Evolutionary conservation across 257 asterid species (phyloP), one percentile per base, ranked within the genome.

Genomic region (Salvia rosmarinus): DNA sequence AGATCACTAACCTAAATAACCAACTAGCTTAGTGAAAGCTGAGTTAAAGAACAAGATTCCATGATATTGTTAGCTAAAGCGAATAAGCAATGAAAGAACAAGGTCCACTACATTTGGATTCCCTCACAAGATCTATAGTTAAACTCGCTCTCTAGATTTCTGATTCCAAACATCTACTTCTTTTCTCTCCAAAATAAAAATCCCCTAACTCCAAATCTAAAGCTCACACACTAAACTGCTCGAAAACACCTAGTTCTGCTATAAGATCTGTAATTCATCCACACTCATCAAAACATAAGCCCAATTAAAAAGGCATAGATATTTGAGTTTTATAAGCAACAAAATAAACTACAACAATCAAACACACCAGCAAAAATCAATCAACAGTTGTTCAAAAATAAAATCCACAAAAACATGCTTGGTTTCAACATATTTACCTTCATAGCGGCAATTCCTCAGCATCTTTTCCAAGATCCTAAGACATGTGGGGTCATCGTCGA

Each of bases 401-500:
- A 70, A 47, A 32, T 59, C 57, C 71, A 42, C 59, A 35, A 17
- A 19, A 52, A 21, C 11, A 37, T 19, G 56, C 23, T 21, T 55
- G 58, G 8, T 14, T 56, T 19, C 57, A 59, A 30, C 34, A 71
- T 44, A 75, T 9, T 55, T 73, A 80, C 85, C 85, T 73, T 81
- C 75, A 59, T 81, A 81, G 25, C 35, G 83, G 74, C 97, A 93
- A 59, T 73, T 82, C 70, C 67, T 75, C n/a, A 90, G 94, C 97
- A 93, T 93, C 85, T 82, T 82, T 77, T 88, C 97, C 83, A 93
- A 81, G 89, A 90, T 93, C 89, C 47, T 79, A 66, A 93, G 86
- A 50, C 98, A 90, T 69, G 94, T 89, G 14, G 89, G 90, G 82
- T 93, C 97, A 78, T 93, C 97, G 76, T 93, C 98, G 51, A 90